Evolutionary conservation across 2,329 filamentous ascomycete genomes (phyloP).

Genomic region (Fusarium azukiicola): DNA sequence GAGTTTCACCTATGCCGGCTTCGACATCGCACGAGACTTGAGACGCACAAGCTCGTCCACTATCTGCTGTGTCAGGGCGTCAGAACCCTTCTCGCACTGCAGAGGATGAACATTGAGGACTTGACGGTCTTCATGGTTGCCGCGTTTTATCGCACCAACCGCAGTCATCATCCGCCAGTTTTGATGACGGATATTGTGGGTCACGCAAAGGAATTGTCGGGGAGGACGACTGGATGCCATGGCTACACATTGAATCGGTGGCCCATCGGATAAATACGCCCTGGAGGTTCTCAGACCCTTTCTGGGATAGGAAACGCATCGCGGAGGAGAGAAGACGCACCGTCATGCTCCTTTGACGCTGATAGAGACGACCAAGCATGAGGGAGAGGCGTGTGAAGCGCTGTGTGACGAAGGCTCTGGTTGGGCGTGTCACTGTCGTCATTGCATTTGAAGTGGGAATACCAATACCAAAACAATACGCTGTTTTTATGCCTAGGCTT

Average conservation of each 20-base stretch:
- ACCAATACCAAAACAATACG: too few relatives aligned
- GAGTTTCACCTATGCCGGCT: slow-evolving; percentile 7
- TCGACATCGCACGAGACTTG: background rate
- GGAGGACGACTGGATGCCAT: slow-evolving; percentile 3
- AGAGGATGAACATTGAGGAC: background rate
- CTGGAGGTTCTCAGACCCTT: background rate
- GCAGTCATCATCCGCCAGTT: background rate
- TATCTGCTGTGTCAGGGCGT: slow-evolving; percentile 18
- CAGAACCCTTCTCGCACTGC: background rate
- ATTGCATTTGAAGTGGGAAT: too few relatives aligned
- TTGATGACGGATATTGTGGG: background rate
- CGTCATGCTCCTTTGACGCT: background rate
- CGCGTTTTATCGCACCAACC: background rate
- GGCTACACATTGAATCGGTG: background rate
- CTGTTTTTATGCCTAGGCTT: too few relatives aligned
- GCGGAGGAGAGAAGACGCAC: background rate
- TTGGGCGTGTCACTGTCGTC: too few relatives aligned
- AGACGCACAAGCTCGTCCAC: background rate
- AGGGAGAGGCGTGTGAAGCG: background rate
- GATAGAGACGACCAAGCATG: background rate
- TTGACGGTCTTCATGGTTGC: background rate
- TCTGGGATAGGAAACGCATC: slow-evolving; percentile 10
- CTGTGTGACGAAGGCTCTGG: too few relatives aligned
- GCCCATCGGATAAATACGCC: background rate
- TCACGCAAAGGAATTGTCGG: background rate